These are phyloP conservation scores for Papiliotrema fonsecae DNA, from an alignment of 1,284 basidiomycete genomes.

Conservation along the genomic window DNA sequence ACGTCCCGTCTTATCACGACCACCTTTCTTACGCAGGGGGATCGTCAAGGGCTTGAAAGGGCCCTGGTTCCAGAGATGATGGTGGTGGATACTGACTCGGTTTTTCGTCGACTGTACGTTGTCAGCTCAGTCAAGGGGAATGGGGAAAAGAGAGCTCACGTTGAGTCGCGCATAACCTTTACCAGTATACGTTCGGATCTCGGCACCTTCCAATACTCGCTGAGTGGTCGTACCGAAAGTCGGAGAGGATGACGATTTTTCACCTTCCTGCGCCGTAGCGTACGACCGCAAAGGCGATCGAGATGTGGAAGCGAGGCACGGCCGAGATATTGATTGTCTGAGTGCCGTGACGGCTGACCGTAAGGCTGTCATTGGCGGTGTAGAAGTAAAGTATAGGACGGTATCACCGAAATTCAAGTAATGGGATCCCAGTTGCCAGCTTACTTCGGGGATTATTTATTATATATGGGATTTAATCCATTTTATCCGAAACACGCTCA, in stretches of 20 bases:
- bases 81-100: slow-evolving; percentile 71
- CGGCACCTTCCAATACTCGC: not conserved
- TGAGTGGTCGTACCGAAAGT: slow-evolving; percentile 1
- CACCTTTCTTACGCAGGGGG: slow-evolving; percentile 77
- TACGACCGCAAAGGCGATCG: slow-evolving; percentile 12
- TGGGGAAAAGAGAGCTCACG: not conserved
- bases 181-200: slow-evolving; percentile 1
- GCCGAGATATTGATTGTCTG: slow-evolving; percentile 13
- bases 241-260: not conserved
- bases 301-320: slow-evolving; percentile 21
- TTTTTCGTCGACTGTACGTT: slow-evolving; percentile 70
- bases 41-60: slow-evolving; percentile 81
- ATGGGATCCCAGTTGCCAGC: not conserved
- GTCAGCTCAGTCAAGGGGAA: not conserved
- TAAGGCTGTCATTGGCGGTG: not conserved
- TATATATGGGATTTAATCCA: not conserved
- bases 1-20: slow-evolving; percentile 72
- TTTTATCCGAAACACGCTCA: not conserved
- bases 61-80: slow-evolving; percentile 72
- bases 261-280: slow-evolving; percentile 13
- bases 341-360: slow-evolving; percentile 11
- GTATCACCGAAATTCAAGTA: slow-evolving; percentile 1
- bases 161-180: slow-evolving; percentile 5
- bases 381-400: not conserved
- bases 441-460: not conserved